Evolutionary conservation across 169 alveolate genomes (phyloP), one percentile per base, ranked within the genome.

Genomic region (Plasmodium falciparum): DNA sequence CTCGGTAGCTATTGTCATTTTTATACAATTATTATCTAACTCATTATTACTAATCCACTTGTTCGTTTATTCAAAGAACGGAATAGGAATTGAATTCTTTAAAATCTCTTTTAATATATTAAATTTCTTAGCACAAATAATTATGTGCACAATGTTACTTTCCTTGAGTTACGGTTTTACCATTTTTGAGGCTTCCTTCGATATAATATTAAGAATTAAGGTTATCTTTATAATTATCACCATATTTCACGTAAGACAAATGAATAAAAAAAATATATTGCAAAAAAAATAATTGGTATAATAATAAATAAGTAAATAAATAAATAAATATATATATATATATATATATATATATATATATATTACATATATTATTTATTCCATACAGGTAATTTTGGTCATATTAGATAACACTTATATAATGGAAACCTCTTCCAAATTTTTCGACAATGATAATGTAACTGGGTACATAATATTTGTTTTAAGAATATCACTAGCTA

Each of bases 141-240:
- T 78, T 22, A 78, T 78, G 89, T 78, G 89, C 26, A 78, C 89
- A 3, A 78, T 78, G 89, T 78, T 78, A 56, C 89, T 78, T 78
- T 78, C 89, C 3, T 50, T 78, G 24, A 78, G 89, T 54, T 78
- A 78, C 17, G 89, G 89, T 20, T 52, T 78, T 24, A 78, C 89
- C 1, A 78, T 78, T 43, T 65, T 78, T 61, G 89, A 78, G 63
- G 70, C 89, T 29, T 26, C 56, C 13, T 47, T 78, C 56, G 61
- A 43, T 15, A 78, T 49, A 52, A 65, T 78, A 33, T n/a, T 70
- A 33, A 49, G 70, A 58, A 78, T 78, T 13, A 78, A 66, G 43
- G 47, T 66, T n/a, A 78, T 78, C 8, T 78, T 78, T 66, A 15
- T 43, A 43, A 26, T 78, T 70, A 78, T 65, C 65, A 78, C 89